These are phyloP conservation scores for Claviceps paspali DNA, from an alignment of 2,329 filamentous ascomycete genomes.

Conservation along the genomic window DNA sequence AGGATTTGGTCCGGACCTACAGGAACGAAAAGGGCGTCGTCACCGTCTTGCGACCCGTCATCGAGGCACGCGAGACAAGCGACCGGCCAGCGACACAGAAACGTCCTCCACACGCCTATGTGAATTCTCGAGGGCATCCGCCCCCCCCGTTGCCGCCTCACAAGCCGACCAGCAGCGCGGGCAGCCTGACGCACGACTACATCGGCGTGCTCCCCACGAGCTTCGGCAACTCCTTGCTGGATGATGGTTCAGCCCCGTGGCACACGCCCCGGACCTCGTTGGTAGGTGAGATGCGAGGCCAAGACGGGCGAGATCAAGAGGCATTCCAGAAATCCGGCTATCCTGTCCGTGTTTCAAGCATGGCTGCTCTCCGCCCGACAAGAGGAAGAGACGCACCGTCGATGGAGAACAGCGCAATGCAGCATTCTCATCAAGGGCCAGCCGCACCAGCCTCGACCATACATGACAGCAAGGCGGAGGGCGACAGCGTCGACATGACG, in stretches of 20 bases:
- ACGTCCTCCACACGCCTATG: not conserved
- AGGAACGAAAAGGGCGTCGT: conserved; percentile 21
- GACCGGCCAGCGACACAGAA: not conserved
- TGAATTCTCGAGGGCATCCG: conserved; percentile 2
- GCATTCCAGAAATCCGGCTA: conserved; percentile 8
- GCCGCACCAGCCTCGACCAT: too few species aligned
- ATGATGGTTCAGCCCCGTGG: conserved; percentile 10
- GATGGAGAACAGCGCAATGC: too few species aligned
- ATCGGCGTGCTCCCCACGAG: conserved; percentile 11
- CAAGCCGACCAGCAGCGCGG: conserved; percentile 7
- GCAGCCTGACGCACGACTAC: conserved; percentile 9
- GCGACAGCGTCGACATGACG: too few species aligned
- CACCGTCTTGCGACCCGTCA: conserved; percentile 19
- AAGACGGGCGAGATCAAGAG: not conserved
- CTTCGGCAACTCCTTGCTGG: conserved; percentile 9
- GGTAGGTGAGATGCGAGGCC: conserved; percentile 1
- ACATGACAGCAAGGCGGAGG: too few species aligned
- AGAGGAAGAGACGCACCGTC: conserved; percentile 3
- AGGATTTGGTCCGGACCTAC: conserved; percentile 14
- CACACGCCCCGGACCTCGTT: conserved; percentile 3
- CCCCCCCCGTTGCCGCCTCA: conserved; percentile 2
- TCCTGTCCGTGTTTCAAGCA: conserved; percentile 15
- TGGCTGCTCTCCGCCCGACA: conserved; percentile 7
- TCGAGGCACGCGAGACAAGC: conserved; percentile 11
- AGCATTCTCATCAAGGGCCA: too few species aligned